Evolutionary conservation across 768 basidiomycete species (phyloP).

Genomic region (Rickenella mellea): DNA sequence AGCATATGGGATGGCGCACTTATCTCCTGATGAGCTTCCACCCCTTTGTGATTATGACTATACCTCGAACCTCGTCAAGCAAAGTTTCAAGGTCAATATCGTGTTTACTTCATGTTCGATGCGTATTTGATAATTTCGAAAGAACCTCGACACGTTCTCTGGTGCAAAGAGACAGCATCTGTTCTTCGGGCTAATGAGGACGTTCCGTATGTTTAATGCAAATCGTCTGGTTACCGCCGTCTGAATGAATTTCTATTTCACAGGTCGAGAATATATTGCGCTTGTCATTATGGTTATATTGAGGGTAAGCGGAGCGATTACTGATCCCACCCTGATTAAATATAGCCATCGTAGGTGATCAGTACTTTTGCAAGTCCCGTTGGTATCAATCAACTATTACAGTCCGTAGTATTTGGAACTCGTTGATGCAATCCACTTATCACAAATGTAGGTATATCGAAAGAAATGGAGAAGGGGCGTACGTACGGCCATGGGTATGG

Average conservation of each 20-base stretch:
- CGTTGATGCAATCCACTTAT: neutral
- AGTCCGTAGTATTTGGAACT: conserved; percentile 12
- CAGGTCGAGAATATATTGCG: conserved; percentile 8
- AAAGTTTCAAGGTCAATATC: conserved; percentile 16
- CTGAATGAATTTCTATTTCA: neutral
- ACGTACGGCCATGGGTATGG: conserved; percentile 42
- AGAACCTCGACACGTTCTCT: conserved; percentile 28
- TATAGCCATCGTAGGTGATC: no score
- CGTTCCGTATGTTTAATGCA: neutral
- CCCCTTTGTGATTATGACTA: conserved; percentile 39
- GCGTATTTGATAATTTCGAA: neutral
- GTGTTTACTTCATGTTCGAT: conserved; percentile 13
- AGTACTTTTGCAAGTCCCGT: conserved; percentile 25
- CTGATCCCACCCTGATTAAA: no score
- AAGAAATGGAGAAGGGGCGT: conserved; percentile 26
- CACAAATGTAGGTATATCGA: conserved; percentile 20
- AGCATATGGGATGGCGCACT: conserved; percentile 33
- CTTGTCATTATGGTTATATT: conserved; percentile 11
- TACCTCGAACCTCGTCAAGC: conserved; percentile 22
- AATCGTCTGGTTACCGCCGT: neutral
- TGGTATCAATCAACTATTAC: conserved; percentile 29
- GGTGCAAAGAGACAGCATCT: conserved; percentile 33
- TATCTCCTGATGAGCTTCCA: conserved; percentile 33
- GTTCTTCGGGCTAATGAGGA: conserved; percentile 32
- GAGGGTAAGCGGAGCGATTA: no score